Evolutionary conservation across 345 rosid species (phyloP).

Genomic region (Rhodamnia rubescens): DNA sequence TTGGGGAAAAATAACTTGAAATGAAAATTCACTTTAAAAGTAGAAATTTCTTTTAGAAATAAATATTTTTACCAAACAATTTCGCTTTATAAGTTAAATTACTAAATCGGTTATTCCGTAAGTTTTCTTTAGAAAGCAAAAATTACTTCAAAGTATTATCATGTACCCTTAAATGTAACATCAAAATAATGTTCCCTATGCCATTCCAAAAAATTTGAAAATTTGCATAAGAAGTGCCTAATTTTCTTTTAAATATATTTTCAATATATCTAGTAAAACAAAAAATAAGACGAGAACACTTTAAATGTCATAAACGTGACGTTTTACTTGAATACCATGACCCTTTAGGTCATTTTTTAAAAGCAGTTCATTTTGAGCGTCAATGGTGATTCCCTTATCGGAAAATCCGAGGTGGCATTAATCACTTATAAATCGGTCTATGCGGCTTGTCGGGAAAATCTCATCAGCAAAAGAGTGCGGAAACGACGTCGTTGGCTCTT

Average conservation of each 20-base stretch:
- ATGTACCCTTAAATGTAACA: no score
- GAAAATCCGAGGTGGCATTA: not conserved
- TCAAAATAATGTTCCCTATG: not conserved
- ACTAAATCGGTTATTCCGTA: no score
- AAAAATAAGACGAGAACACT: no score
- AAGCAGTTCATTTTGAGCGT: no score
- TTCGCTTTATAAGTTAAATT: no score
- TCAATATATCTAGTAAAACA: not conserved
- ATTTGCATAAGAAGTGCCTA: not conserved
- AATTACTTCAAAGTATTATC: no score
- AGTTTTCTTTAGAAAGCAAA: no score
- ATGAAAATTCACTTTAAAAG: no score
- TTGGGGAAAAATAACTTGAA: no score
- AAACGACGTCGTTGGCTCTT: rapidly evolving
- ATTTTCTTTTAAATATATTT: not conserved
- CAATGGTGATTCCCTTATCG: rapidly evolving
- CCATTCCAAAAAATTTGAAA: not conserved
- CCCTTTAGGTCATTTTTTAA: rapidly evolving
- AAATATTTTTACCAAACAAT: no score
- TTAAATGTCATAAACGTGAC: no score
- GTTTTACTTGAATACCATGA: rapidly evolving
- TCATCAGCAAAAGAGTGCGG: not conserved
- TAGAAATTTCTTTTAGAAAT: no score
- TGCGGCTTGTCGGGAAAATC: rapidly evolving
- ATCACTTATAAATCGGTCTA: not conserved